phyloP scores from a whole-genome alignment of 495 filamentous ascomycete species.

The Penicillium flavigenum region DNA sequence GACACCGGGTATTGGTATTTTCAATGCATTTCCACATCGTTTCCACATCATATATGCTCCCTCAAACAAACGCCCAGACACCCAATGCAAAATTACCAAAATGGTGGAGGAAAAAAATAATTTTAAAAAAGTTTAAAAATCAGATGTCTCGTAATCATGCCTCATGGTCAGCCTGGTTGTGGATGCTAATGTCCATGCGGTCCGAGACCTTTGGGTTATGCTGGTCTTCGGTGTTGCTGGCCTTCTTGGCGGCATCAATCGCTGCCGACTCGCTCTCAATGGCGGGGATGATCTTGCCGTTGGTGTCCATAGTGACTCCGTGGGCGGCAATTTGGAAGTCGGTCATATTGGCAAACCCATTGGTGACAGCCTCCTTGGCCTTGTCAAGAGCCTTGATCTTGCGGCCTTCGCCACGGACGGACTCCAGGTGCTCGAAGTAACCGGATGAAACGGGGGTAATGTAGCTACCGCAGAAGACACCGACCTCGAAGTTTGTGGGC shows the following conservation, averaged over 20 bases:
- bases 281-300: slow-evolving; percentile 59
- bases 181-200: slow-evolving; percentile 61
- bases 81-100: slow-evolving; percentile 15
- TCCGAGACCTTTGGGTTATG: slow-evolving; percentile 42
- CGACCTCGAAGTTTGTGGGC: slow-evolving; percentile 79
- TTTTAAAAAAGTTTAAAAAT: slow-evolving; percentile 6
- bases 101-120: slow-evolving; percentile 7
- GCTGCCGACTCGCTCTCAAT: background rate
- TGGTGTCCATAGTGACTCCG: slow-evolving; percentile 56
- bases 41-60: slow-evolving; percentile 13
- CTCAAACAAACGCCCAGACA: slow-evolving; percentile 18
- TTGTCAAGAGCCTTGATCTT: slow-evolving; percentile 70
- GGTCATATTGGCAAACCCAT: slow-evolving; percentile 60
- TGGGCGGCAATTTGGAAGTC: slow-evolving; percentile 64
- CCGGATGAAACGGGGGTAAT: slow-evolving; percentile 76
- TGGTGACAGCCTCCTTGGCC: slow-evolving; percentile 65
- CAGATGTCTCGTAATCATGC: slow-evolving; percentile 23
- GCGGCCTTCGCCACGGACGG: slow-evolving; percentile 67
- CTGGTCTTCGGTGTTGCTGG: slow-evolving; percentile 29
- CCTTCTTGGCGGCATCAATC: slow-evolving; percentile 1
- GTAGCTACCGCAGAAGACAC: slow-evolving; percentile 93
- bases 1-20: slow-evolving; percentile 14
- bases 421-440: slow-evolving; percentile 86
- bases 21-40: slow-evolving; percentile 9
- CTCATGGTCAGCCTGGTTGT: slow-evolving; percentile 53